phyloP scores from a whole-genome alignment of 148 eudicot genomes.

The Fagopyrum esculentum region DNA sequence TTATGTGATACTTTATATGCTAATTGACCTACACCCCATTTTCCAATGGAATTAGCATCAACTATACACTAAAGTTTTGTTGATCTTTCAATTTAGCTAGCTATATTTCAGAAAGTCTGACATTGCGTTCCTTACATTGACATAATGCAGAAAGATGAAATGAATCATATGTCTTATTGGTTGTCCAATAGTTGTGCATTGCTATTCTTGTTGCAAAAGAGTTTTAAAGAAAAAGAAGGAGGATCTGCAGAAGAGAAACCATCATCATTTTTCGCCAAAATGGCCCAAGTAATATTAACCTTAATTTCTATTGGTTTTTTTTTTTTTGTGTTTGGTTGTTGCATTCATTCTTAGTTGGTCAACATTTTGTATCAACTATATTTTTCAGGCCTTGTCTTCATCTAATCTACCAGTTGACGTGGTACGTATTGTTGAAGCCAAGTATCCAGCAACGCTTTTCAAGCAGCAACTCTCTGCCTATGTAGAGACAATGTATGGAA shows the following conservation, averaged over 20 bases:
- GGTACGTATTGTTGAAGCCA: conserved; percentile 73
- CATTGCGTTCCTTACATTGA: neutral
- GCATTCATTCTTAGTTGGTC: neutral
- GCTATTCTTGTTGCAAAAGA: conserved; percentile 68
- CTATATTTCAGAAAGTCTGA: neutral
- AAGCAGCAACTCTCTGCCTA: conserved; percentile 94
- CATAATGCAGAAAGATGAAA: conserved; percentile 53
- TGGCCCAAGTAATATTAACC: conserved; percentile 53
- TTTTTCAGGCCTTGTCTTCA: conserved; percentile 28
- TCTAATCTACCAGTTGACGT: conserved; percentile 44
- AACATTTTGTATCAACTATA: neutral
- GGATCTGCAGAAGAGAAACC: conserved; percentile 56
- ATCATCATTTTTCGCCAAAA: conserved; percentile 81
- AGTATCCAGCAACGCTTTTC: conserved; percentile 90
- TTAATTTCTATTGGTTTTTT: neutral
- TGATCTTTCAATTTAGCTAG: neutral
- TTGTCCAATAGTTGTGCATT: conserved; percentile 75
- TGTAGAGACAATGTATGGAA: conserved; percentile 84
- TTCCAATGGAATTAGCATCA: too few species aligned
- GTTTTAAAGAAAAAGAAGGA: conserved; percentile 43
- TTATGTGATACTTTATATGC: too few species aligned
- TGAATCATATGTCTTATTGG: conserved; percentile 76
- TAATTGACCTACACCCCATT: too few species aligned
- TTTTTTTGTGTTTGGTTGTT: neutral
- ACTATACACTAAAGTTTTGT: too few species aligned